Conservation (phyloP, 768 basidiomycete genomes). For the Asterophora lycoperdoides region DNA sequence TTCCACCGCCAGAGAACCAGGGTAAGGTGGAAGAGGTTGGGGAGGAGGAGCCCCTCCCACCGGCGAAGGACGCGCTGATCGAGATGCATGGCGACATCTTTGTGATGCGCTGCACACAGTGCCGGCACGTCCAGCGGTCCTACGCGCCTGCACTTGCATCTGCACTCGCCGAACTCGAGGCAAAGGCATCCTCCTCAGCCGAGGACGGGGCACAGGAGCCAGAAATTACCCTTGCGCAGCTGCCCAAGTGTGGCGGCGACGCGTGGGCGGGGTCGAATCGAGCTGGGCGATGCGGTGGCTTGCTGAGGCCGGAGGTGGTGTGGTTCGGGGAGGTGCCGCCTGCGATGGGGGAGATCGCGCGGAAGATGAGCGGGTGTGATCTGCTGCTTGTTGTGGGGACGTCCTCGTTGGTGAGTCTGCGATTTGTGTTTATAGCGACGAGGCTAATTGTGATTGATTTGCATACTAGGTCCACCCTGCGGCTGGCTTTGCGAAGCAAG, state of each 20-base stretch:
- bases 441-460: no score
- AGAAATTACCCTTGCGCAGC: conserved; percentile 21
- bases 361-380: conserved; percentile 30
- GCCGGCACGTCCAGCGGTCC: conserved; percentile 25
- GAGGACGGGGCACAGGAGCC: conserved; percentile 13
- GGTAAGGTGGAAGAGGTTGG: background rate
- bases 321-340: conserved; percentile 42
- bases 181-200: background rate
- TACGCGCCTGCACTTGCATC: conserved; percentile 26
- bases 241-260: conserved; percentile 27
- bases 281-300: conserved; percentile 29
- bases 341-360: conserved; percentile 29
- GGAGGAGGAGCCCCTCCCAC: background rate
- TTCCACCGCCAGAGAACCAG: conserved; percentile 2
- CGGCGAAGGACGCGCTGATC: conserved; percentile 19
- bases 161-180: conserved; percentile 29
- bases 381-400: conserved; percentile 44
- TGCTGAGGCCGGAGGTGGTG: conserved; percentile 39
- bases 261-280: conserved; percentile 23
- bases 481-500: conserved; percentile 27
- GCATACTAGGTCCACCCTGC: conserved; percentile 37
- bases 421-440: no score
- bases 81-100: conserved; percentile 52
- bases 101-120: conserved; percentile 38
- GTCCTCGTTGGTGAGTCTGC: conserved; percentile 31